A percentile compares a stretch with the other conserved stretches of the same genome.
phyloP scores from a whole-genome alignment of 2,329 filamentous ascomycete species.

The Trichoderma koningii region DNA sequence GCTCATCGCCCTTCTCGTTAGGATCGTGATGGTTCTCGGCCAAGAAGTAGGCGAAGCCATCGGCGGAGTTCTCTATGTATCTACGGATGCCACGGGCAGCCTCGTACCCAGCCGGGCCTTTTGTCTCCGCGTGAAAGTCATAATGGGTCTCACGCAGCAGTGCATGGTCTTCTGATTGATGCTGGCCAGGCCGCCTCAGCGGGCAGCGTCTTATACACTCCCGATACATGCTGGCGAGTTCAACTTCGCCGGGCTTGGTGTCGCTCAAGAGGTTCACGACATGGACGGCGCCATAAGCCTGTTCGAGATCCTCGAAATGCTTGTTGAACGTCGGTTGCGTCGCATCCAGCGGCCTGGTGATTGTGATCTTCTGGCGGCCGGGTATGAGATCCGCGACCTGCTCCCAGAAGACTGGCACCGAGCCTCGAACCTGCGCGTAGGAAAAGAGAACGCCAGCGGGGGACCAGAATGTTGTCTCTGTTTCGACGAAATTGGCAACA shows the following conservation, averaged over 20 bases:
- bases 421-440: slow-evolving; percentile 89
- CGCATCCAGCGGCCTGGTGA: slow-evolving; percentile 85
- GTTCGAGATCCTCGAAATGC: slow-evolving; percentile 85
- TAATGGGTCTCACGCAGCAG: slow-evolving; percentile 83
- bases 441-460: slow-evolving; percentile 80
- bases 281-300: slow-evolving; percentile 86
- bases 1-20: slow-evolving; percentile 45
- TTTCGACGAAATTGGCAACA: slow-evolving; percentile 98
- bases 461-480: slow-evolving; percentile 89
- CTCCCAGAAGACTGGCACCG: slow-evolving; percentile 96
- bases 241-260: slow-evolving; percentile 80
- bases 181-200: slow-evolving; percentile 61
- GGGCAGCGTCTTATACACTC: slow-evolving; percentile 75
- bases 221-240: slow-evolving; percentile 78
- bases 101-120: slow-evolving; percentile 82
- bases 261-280: slow-evolving; percentile 93
- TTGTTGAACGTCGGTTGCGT: slow-evolving; percentile 94
- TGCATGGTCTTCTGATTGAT: slow-evolving; percentile 65
- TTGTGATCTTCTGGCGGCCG: slow-evolving; percentile 89
- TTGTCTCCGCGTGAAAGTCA: slow-evolving; percentile 94
- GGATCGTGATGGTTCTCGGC: slow-evolving; percentile 69
- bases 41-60: slow-evolving; percentile 90
- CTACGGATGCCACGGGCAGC: slow-evolving; percentile 81
- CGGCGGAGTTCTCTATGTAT: slow-evolving; percentile 75
- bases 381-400: slow-evolving; percentile 85